Percentiles rank a stretch among this genome's conserved stretches.
These are phyloP conservation scores for Dissophora ornata DNA, from an alignment of 192 early-diverging fungal species.

Conservation along the genomic window DNA sequence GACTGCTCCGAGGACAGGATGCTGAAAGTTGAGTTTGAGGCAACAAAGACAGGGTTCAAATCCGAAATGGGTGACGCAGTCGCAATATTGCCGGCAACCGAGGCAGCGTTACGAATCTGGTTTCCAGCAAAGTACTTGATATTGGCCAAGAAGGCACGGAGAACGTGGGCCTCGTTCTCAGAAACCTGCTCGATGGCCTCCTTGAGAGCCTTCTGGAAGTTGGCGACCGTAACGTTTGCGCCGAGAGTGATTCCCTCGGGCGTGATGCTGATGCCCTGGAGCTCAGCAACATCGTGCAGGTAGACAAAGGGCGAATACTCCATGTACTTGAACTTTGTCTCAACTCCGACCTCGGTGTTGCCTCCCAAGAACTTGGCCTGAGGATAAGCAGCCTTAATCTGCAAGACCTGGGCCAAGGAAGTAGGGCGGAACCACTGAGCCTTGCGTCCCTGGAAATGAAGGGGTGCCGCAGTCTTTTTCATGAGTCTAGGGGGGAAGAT, in stretches of 20 bases:
- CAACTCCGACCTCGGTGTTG: conserved; percentile 86
- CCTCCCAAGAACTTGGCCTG: conserved; percentile 82
- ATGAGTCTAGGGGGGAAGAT: conserved; percentile 76
- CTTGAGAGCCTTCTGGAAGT: conserved; percentile 64
- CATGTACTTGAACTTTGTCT: conserved; percentile 79
- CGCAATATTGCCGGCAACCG: conserved; percentile 86
- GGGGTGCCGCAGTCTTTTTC: conserved; percentile 61
- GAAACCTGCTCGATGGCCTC: conserved; percentile 52
- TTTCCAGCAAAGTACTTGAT: conserved; percentile 83
- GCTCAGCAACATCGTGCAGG: conserved; percentile 76
- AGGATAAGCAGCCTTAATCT: conserved; percentile 66
- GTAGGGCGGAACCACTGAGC: conserved; percentile 73
- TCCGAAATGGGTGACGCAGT: conserved; percentile 93
- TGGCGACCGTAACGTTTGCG: conserved; percentile 73
- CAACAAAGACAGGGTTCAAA: conserved; percentile 87
- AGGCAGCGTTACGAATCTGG: conserved; percentile 90
- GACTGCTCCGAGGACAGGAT: conserved; percentile 55
- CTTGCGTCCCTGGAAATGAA: conserved; percentile 63
- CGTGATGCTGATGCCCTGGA: conserved; percentile 60
- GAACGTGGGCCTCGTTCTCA: conserved; percentile 61
- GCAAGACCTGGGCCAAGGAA: conserved; percentile 63
- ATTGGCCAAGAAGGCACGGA: conserved; percentile 78
- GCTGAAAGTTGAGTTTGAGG: conserved; percentile 67
- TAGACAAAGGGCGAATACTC: conserved; percentile 73
- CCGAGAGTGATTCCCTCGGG: conserved; percentile 68